Conservation (phyloP, 116 monocot species). For the Trichopus zeylanicus region DNA sequence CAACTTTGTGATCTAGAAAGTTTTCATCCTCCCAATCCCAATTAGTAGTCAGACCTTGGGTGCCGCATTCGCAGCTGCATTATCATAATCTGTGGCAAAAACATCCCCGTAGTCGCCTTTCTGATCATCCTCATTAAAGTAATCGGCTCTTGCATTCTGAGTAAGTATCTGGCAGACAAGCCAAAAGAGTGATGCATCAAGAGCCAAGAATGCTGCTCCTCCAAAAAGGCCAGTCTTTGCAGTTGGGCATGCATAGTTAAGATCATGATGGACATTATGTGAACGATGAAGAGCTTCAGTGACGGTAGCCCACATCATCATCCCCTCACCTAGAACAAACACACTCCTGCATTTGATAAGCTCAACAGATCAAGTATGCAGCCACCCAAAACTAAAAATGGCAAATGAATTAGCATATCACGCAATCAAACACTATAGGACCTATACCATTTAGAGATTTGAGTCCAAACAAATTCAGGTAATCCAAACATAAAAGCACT, state of each 20-base stretch:
- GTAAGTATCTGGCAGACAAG: constrained; percentile 68
- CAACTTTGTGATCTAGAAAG: too few relatives aligned
- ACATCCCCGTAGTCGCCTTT: constrained; percentile 72
- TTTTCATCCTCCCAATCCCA: too few relatives aligned
- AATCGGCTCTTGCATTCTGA: constrained; percentile 61
- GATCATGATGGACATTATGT: constrained; percentile 40
- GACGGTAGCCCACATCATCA: constrained; percentile 73
- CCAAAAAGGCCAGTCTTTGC: constrained; percentile 87
- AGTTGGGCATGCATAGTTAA: constrained; percentile 38
- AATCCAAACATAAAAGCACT: too few relatives aligned
- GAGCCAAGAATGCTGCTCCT: constrained; percentile 65
- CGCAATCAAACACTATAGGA: too few relatives aligned
- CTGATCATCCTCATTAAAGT: constrained; percentile 49
- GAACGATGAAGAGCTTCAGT: constrained; percentile 41
- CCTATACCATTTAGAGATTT: too few relatives aligned
- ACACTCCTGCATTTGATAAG: constrained; percentile 17
- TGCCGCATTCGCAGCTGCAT: constrained; percentile 10
- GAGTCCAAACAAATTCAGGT: too few relatives aligned
- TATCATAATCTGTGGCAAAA: constrained; percentile 30
- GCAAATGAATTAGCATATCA: too few relatives aligned
- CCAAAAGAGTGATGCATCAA: constrained; percentile 70
- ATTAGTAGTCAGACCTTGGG: constrained; percentile 8
- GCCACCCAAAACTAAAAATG: too few relatives aligned
- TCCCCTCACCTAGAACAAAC: constrained; percentile 38
- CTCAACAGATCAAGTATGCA: neutral